Conservation (phyloP, 495 filamentous ascomycete species). For the Tuber melanosporum region DNA sequence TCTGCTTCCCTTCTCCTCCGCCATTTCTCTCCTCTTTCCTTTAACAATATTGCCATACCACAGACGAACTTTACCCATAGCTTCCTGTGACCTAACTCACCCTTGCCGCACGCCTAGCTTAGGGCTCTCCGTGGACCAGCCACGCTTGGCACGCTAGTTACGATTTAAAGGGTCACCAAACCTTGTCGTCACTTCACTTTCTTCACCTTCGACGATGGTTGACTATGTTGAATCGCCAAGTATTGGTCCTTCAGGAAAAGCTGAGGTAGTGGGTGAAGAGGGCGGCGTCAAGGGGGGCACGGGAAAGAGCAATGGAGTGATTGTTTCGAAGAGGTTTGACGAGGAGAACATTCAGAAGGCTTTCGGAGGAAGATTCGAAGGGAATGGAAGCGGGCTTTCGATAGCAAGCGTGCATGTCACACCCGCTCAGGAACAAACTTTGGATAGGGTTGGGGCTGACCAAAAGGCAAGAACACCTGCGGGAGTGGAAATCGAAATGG, state of each 20-base stretch:
- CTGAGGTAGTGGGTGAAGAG: background rate
- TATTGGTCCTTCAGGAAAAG: background rate
- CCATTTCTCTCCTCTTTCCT: background rate
- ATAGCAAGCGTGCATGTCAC: background rate
- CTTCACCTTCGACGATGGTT: background rate
- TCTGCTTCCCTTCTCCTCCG: background rate
- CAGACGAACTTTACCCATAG: background rate
- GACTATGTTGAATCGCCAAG: background rate
- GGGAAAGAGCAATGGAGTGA: background rate
- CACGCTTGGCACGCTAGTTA: background rate
- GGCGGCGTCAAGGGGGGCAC: background rate
- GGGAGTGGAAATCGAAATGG: background rate
- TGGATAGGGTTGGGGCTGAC: background rate
- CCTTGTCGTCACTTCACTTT: background rate
- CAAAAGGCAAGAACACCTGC: background rate
- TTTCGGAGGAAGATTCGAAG: background rate
- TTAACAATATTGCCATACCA: background rate
- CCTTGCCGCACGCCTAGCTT: background rate
- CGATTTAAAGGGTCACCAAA: background rate
- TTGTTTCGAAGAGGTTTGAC: background rate
- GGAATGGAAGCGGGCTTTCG: background rate
- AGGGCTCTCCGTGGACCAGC: background rate
- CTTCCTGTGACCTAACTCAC: background rate
- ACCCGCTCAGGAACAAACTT: background rate
- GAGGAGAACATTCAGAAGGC: background rate